Evolutionary conservation across 2,329 filamentous ascomycete genomes (phyloP).

Genomic region (Emergomyces africanus): DNA sequence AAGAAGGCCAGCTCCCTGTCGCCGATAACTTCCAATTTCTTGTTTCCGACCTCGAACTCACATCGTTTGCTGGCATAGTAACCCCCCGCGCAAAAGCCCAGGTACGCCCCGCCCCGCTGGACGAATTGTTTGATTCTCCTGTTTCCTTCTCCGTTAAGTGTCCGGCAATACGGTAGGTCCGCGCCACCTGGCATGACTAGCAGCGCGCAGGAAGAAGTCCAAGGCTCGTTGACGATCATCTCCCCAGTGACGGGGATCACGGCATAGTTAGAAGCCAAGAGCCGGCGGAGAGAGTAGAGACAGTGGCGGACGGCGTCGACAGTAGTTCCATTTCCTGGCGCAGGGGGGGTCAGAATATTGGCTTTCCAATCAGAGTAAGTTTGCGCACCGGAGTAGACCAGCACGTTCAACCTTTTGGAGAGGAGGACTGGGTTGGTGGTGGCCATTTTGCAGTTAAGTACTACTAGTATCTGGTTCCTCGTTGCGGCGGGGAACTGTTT

Average conservation of each 20-base stretch:
- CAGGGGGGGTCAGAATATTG: slow-evolving; percentile 18
- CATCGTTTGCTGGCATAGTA: slow-evolving; percentile 76
- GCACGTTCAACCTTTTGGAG: slow-evolving; percentile 66
- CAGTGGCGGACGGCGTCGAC: slow-evolving; percentile 82
- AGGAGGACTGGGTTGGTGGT: slow-evolving; percentile 38
- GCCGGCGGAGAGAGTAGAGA: slow-evolving; percentile 69
- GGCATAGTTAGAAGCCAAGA: slow-evolving; percentile 83
- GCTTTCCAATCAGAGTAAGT: slow-evolving; percentile 15
- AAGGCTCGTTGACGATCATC: slow-evolving; percentile 79
- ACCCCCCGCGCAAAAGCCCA: slow-evolving; percentile 88
- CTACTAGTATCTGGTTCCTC: neutral
- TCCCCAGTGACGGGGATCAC: slow-evolving; percentile 73
- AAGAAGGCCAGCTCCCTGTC: slow-evolving; percentile 78
- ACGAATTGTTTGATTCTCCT: slow-evolving; percentile 74
- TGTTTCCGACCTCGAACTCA: slow-evolving; percentile 84
- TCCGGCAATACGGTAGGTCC: slow-evolving; percentile 82
- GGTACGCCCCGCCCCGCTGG: slow-evolving; percentile 67
- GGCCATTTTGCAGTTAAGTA: slow-evolving; percentile 14
- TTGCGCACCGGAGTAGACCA: slow-evolving; percentile 73
- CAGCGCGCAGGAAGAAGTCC: slow-evolving; percentile 73
- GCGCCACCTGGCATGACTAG: slow-evolving; percentile 88
- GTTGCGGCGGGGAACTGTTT: neutral
- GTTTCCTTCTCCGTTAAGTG: slow-evolving; percentile 80
- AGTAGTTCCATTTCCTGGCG: slow-evolving; percentile 66
- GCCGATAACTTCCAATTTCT: slow-evolving; percentile 71